Evolutionary conservation across 176 grass and related monocot genomes (phyloP).

Genomic region (Triticum dicoccoides): DNA sequence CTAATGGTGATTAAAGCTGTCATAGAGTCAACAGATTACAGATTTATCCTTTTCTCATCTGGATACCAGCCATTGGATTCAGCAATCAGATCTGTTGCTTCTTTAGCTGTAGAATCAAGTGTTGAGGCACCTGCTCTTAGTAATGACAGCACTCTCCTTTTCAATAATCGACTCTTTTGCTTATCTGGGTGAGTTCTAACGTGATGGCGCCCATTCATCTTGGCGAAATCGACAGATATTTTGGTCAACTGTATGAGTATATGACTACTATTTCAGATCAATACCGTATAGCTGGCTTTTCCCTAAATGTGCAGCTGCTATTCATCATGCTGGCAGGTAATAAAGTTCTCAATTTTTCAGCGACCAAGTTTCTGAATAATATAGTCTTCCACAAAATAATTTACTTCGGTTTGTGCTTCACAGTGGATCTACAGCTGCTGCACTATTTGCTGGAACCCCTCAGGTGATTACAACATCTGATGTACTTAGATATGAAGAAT

Average conservation of each 20-base stretch:
- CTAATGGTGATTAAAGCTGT: conserved; percentile 64
- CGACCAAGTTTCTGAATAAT: not conserved
- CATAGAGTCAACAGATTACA: conserved; percentile 57
- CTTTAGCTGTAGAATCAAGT: conserved; percentile 33
- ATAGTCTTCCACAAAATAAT: conserved; percentile 3
- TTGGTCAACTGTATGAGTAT: not conserved
- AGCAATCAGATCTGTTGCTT: conserved; percentile 53
- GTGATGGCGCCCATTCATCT: not conserved
- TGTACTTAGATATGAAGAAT: not conserved
- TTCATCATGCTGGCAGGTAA: conserved; percentile 95
- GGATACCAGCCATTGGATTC: conserved; percentile 78
- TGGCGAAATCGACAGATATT: not conserved
- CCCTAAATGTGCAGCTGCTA: conserved; percentile 54
- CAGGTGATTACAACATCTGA: conserved; percentile 42
- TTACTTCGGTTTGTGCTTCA: conserved; percentile 27
- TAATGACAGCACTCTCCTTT: conserved; percentile 54
- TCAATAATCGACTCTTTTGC: conserved; percentile 61
- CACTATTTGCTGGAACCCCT: conserved; percentile 67
- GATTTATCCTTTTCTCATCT: conserved; percentile 73
- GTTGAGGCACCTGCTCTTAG: not conserved
- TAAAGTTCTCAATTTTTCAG: not conserved
- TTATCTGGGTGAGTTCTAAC: conserved; percentile 72
- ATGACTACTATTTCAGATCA: conserved; percentile 49
- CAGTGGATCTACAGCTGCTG: conserved; percentile 85
- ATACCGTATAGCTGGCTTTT: conserved; percentile 93